Evolutionary conservation across 345 rosid species (phyloP), one percentile per base, ranked within the genome.

Genomic region (Lepidium aucheri): DNA sequence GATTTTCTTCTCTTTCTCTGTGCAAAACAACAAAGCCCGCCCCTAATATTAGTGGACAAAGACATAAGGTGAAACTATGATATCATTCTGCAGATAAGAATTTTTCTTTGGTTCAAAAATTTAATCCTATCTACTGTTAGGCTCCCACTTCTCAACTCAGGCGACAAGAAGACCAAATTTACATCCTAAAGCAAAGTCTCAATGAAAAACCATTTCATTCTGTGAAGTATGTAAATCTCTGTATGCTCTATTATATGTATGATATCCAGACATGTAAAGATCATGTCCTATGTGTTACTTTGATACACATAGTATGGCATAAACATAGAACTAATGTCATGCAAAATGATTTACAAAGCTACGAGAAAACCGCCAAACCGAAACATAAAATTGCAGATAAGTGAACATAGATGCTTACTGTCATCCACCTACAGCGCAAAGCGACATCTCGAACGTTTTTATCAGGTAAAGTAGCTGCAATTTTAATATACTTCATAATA

Each of bases 391-490:
- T 4, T 7, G 70, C 2, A 44, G 28, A 51, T 18, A 32, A 34
- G 47, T 34, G 56, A 62, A 56, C 1, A 65, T 45, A 72, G 67
- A 50, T 26, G 5, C 86, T 71, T 82, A 94, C 99, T 59, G 79
- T 84, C 91, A 88, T 78, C 96, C 96, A 94, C 70, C 96, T 82
- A 76, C 99, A 90, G 82, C 96, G 84, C 83, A 94, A 71, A 51
- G 99, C 97, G 78, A 94, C 97, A 80, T 94, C 99, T 17, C 99
- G 86, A 4, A 94, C 95, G 8, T 88, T 84, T 81, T 94, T 94
- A 34, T 90, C 88, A 56, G 71, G 96, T 69, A 94, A 78, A 53
- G 75, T 78, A 22, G 88, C 88, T 1, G 97, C 97, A 70, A 94
- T 83, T 73, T 86, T 90, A 54, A 94, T 80, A 75, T 88, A 94